Conservation (phyloP, 371 early-diverging fungal species). For the Rhizopus sp. region DNA sequence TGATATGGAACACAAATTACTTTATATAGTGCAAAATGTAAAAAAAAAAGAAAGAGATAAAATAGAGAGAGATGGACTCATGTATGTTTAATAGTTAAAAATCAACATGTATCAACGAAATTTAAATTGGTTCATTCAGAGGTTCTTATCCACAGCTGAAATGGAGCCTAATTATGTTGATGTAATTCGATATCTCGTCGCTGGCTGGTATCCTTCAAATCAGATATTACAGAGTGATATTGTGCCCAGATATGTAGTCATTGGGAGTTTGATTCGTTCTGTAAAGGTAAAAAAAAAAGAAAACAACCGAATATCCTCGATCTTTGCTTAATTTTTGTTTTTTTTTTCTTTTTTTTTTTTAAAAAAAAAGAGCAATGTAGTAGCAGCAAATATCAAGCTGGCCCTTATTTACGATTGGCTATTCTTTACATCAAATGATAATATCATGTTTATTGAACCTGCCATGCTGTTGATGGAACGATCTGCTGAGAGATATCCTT, state of each 20-base stretch:
- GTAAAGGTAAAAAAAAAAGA: conserved; percentile 50
- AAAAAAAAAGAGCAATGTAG: conserved; percentile 39
- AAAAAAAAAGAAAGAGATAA: conserved; percentile 9
- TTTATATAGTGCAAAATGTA: conserved; percentile 71
- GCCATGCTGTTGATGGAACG: conserved; percentile 73
- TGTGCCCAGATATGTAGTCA: conserved; percentile 77
- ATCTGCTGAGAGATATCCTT: conserved; percentile 67
- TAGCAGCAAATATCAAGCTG: conserved; percentile 68
- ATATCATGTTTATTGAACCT: conserved; percentile 82
- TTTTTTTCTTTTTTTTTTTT: neutral
- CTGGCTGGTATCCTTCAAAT: conserved; percentile 81
- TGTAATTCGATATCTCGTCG: conserved; percentile 75
- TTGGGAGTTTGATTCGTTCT: conserved; percentile 62
- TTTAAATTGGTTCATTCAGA: conserved; percentile 68
- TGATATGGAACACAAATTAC: conserved; percentile 73
- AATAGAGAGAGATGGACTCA: neutral
- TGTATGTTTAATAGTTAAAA: conserved; percentile 41
- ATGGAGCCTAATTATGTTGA: conserved; percentile 67
- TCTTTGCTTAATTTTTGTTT: neutral
- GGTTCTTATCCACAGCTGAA: conserved; percentile 62
- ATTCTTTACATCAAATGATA: conserved; percentile 68
- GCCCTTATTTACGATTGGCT: conserved; percentile 82
- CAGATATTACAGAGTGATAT: conserved; percentile 71
- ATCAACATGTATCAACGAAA: conserved; percentile 57
- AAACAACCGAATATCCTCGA: neutral